Evolutionary conservation across 495 filamentous ascomycete species (phyloP), one percentile per base, ranked within the genome.

Genomic region (Neurospora sp.): DNA sequence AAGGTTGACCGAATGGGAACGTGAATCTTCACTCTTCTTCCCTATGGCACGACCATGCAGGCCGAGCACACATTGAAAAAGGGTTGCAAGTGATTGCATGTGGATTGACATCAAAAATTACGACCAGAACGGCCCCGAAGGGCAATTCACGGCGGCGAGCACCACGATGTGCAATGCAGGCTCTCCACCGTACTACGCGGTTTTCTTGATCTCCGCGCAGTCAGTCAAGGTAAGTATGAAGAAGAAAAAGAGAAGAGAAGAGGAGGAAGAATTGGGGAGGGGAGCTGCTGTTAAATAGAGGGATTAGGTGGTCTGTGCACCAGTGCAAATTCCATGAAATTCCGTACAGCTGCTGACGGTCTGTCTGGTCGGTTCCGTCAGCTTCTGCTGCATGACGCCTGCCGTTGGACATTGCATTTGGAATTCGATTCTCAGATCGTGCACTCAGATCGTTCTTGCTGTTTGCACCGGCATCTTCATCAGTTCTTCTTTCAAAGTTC

Each of bases 11-110:
- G 16, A 40, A 40, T 5, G 0, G 39, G 12, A 40, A 40, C 12
- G 0, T 5, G 2, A 1, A 40, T 40, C 4, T 48, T 22, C n/a
- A 8, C 18, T 20, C 37, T 70, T 42, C 73, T 76, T 74, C 74
- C 71, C 74, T 65, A 76, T 74, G 74, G 72, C 72, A 40, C 74
- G 70, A 72, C 74, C 48, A 12, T 2, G 11, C 20, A 27, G 40
- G 70, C 74, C 74, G 69, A 59, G 72, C 72, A 70, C 74, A 74
- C 37, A 76, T 71, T 59, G 74, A 76, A 76, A 76, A 76, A 70
- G 48, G 20, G 37, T 70, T 59, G 20, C 73, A 68, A 70, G 65
- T 31, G 65, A 37, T 74, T 69, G 73, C 71, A n/a, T 3, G 48
- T 38, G 46, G 20, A 0, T 48, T 69, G 59, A 20, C n/a, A 53